phyloP scores from a whole-genome alignment of 2,329 filamentous ascomycete genomes.

The Gyromitra esculenta region DNA sequence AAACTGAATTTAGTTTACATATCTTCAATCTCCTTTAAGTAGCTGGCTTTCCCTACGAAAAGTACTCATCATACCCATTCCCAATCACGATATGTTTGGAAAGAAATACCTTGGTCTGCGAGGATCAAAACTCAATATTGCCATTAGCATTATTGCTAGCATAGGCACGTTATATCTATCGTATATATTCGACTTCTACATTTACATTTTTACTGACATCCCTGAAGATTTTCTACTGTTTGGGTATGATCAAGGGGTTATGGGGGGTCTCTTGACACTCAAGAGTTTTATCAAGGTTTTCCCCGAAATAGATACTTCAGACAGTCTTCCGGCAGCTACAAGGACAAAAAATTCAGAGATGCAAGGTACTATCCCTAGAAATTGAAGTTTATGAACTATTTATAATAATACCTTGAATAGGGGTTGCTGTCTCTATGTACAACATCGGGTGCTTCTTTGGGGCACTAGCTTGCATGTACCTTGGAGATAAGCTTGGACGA shows the following conservation, averaged over 20 bases:
- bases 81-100: conserved; percentile 15
- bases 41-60: neutral
- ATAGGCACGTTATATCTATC: conserved; percentile 10
- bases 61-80: neutral
- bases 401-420: conserved; percentile 1
- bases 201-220: neutral
- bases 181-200: neutral
- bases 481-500: conserved; percentile 60
- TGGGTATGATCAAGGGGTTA: conserved; percentile 29
- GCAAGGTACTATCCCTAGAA: neutral
- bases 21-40: neutral
- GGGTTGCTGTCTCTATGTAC: conserved; percentile 41
- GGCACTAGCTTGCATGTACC: conserved; percentile 59
- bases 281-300: conserved; percentile 21
- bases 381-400: neutral
- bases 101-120: conserved; percentile 29
- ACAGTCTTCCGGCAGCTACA: conserved; percentile 1
- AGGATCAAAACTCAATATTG: conserved; percentile 26
- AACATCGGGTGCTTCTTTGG: conserved; percentile 63
- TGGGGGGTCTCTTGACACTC: conserved; percentile 21
- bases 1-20: neutral
- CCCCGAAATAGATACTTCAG: conserved; percentile 10
- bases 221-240: conserved; percentile 18
- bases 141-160: conserved; percentile 25
- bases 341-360: conserved; percentile 15